Conservation (phyloP, 1,284 basidiomycete species). For the Crepidotus sp. region DNA sequence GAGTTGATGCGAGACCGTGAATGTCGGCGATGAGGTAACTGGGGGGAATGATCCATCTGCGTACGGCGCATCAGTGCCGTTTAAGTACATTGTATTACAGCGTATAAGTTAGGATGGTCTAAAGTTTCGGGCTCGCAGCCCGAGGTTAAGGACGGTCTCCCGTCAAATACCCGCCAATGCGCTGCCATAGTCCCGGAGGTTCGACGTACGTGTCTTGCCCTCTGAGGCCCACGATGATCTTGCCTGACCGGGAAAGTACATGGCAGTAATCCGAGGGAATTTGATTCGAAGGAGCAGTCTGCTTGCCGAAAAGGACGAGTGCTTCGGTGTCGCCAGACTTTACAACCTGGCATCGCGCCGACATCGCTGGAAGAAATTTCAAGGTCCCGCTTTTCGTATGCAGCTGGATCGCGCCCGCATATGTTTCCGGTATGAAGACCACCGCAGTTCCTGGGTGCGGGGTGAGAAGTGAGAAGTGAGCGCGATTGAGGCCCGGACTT, state of each 20-base stretch:
- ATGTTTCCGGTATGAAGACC: constrained; percentile 4
- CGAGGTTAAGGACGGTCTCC: too few species aligned
- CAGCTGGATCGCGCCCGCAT: constrained; percentile 10
- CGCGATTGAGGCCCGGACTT: not conserved
- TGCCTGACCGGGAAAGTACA: constrained; percentile 27
- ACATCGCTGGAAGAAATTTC: constrained; percentile 6
- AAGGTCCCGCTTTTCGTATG: constrained; percentile 4
- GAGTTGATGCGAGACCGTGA: not conserved
- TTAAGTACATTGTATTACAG: not conserved
- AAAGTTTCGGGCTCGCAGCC: too few species aligned
- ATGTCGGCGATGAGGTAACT: constrained; percentile 7
- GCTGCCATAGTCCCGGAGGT: constrained; percentile 30
- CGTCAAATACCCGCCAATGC: constrained; percentile 21
- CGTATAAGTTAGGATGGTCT: not conserved
- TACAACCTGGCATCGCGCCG: constrained; percentile 1
- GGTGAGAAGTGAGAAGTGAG: too few species aligned
- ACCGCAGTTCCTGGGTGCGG: constrained; percentile 4
- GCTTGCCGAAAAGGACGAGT: constrained; percentile 11
- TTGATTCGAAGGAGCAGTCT: constrained; percentile 4
- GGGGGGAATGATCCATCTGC: too few species aligned
- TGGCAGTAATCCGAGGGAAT: constrained; percentile 10
- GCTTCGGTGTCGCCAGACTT: constrained; percentile 7
- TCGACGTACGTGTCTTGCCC: constrained; percentile 28
- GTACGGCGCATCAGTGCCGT: too few species aligned
- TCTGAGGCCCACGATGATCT: constrained; percentile 30